Evolutionary conservation across 2,329 filamentous ascomycete genomes (phyloP).

Genomic region (Colletotrichum brevisporum): DNA sequence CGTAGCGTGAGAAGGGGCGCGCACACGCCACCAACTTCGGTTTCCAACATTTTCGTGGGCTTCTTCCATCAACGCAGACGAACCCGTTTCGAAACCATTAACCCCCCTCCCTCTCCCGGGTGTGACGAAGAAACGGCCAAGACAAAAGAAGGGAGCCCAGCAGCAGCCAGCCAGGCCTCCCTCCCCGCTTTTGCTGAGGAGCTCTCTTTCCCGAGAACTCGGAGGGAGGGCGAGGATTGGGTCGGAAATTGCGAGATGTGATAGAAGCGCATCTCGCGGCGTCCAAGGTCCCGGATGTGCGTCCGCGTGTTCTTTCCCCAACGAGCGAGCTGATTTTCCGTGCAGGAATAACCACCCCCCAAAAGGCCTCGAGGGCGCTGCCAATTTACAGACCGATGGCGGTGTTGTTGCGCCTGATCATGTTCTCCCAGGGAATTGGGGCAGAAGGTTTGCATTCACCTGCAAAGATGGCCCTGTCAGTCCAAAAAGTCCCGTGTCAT

Average conservation of each 20-base stretch:
- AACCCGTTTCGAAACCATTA: neutral
- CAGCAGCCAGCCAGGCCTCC: neutral
- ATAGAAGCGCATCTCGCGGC: neutral
- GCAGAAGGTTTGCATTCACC: conserved; percentile 55
- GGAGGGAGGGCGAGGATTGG: conserved; percentile 1
- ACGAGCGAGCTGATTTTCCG: neutral
- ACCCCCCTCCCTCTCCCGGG: too few relatives aligned
- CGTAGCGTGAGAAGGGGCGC: neutral
- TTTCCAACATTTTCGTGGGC: neutral
- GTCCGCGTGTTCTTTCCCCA: neutral
- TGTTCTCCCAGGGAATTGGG: conserved; percentile 53
- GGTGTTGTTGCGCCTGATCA: conserved; percentile 53
- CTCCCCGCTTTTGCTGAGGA: neutral
- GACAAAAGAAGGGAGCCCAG: neutral
- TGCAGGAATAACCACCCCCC: neutral
- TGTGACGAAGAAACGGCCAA: neutral
- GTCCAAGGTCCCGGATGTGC: neutral
- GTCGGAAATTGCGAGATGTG: neutral
- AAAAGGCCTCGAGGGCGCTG: neutral
- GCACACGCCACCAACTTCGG: too few relatives aligned
- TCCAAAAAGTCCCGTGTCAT: neutral
- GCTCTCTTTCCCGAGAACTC: conserved; percentile 10
- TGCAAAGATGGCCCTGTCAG: conserved; percentile 37
- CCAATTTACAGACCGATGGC: conserved; percentile 34
- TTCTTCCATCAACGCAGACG: neutral